Evolutionary conservation across 129 eudicot genomes (phyloP).

Genomic region (Dittrichia graveolens): DNA sequence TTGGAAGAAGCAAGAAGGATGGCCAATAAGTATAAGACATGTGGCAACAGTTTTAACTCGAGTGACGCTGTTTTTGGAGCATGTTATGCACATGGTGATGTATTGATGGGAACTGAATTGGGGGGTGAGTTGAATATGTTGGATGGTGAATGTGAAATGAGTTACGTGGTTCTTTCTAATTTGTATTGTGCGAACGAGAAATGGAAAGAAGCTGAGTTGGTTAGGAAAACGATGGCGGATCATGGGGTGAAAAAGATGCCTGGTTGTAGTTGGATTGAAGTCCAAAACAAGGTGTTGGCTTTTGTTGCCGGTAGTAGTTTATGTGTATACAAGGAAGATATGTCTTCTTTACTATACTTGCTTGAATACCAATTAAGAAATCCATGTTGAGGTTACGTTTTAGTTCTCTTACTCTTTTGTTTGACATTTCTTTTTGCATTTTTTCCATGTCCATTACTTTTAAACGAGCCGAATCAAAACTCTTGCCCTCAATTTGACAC

Average conservation of each 20-base stretch:
- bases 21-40: slow-evolving; percentile 32
- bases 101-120: slow-evolving; percentile 43
- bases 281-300: slow-evolving; percentile 44
- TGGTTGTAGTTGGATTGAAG: slow-evolving; percentile 86
- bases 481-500: too few species aligned
- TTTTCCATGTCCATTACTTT: too few species aligned
- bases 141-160: slow-evolving; percentile 59
- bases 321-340: slow-evolving; percentile 30
- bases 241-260: slow-evolving; percentile 62
- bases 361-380: slow-evolving; percentile 62
- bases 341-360: slow-evolving; percentile 38
- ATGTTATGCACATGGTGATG: slow-evolving; percentile 47
- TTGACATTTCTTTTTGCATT: too few species aligned
- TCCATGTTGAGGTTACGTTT: slow-evolving; percentile 16
- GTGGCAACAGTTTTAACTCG: slow-evolving; percentile 35
- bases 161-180: slow-evolving; percentile 70
- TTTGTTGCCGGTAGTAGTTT: slow-evolving; percentile 60
- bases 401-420: too few species aligned
- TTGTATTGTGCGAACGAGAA: slow-evolving; percentile 68
- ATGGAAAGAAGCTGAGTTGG: slow-evolving; percentile 77
- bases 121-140: slow-evolving; percentile 44
- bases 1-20: slow-evolving; percentile 61
- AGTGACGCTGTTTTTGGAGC: slow-evolving; percentile 59
- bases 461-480: too few species aligned
- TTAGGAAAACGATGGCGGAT: slow-evolving; percentile 63